Conservation (phyloP, 176 grass and related monocot genomes). For the Eragrostis curvula region DNA sequence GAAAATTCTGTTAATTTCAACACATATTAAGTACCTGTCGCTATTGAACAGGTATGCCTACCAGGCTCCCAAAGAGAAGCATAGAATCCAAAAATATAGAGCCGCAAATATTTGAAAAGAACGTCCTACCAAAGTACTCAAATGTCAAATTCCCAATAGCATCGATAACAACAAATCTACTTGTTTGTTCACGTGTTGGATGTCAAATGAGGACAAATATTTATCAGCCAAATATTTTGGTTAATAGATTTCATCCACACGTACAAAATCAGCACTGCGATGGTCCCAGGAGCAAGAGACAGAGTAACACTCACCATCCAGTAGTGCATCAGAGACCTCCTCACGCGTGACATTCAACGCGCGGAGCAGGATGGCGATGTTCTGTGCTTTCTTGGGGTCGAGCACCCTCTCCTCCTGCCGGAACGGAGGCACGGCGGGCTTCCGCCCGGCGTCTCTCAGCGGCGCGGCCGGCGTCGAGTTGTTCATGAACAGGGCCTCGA, state of each 20-base stretch:
- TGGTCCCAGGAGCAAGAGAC: background rate
- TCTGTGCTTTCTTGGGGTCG: conserved; percentile 98
- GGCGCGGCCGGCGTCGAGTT: conserved; percentile 52
- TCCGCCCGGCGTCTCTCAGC: conserved; percentile 66
- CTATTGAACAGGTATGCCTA: conserved; percentile 19
- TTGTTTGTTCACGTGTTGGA: background rate
- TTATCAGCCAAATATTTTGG: background rate
- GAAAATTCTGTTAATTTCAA: conserved; percentile 34
- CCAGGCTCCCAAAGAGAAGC: conserved; percentile 20
- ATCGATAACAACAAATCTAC: background rate
- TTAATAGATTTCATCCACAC: background rate
- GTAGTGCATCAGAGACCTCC: conserved; percentile 85
- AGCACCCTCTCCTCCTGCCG: conserved; percentile 97
- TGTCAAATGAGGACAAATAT: background rate
- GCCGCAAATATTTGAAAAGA: conserved; percentile 14
- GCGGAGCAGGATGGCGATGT: conserved; percentile 92
- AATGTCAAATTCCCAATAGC: conserved; percentile 8
- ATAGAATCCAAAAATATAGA: background rate
- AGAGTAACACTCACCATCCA: conserved; percentile 71
- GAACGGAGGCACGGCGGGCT: conserved; percentile 44
- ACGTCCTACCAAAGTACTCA: conserved; percentile 39
- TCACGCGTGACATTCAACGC: conserved; percentile 94
- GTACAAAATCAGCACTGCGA: background rate
- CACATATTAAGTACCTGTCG: conserved; percentile 17
- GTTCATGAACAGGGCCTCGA: conserved; percentile 93